Conservation (phyloP, 2,329 filamentous ascomycete species). For the Lachnellula hyalina region DNA sequence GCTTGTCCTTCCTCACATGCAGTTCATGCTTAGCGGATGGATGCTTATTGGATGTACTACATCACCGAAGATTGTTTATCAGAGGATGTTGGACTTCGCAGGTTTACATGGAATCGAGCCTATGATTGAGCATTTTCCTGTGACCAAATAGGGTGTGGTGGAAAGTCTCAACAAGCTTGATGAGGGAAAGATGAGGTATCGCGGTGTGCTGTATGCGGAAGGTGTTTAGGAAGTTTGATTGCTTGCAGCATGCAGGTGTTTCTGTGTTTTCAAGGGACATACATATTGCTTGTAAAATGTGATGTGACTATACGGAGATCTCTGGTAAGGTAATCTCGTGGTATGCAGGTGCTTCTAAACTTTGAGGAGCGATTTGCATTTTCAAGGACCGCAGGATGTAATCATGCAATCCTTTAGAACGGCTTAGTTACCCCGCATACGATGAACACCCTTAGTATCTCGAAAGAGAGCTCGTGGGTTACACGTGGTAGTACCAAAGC, state of each 20-base stretch:
- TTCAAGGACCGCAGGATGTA: not conserved
- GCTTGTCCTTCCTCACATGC: slow-evolving; percentile 21
- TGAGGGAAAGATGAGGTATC: slow-evolving; percentile 46
- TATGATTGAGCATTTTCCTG: slow-evolving; percentile 48
- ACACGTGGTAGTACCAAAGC: not conserved
- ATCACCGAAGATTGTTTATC: slow-evolving; percentile 41
- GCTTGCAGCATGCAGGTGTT: not conserved
- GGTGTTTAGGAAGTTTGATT: not conserved
- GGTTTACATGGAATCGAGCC: slow-evolving; percentile 51
- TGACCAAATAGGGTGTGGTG: slow-evolving; percentile 48
- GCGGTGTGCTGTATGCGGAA: slow-evolving; percentile 34
- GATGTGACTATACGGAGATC: too few species aligned
- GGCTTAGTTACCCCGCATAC: not conserved
- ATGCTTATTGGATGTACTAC: slow-evolving; percentile 14
- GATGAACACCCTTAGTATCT: not conserved
- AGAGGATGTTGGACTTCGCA: slow-evolving; percentile 52
- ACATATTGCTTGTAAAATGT: too few species aligned
- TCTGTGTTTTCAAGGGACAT: not conserved
- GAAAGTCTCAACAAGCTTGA: slow-evolving; percentile 51
- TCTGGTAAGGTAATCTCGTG: too few species aligned
- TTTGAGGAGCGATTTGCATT: not conserved
- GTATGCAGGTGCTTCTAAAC: too few species aligned
- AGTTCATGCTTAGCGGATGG: slow-evolving; percentile 12
- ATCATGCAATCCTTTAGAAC: not conserved
- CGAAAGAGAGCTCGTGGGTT: not conserved